These are phyloP conservation scores for Lycium barbarum DNA, from an alignment of 257 asterid genomes.

Conservation along the genomic window DNA sequence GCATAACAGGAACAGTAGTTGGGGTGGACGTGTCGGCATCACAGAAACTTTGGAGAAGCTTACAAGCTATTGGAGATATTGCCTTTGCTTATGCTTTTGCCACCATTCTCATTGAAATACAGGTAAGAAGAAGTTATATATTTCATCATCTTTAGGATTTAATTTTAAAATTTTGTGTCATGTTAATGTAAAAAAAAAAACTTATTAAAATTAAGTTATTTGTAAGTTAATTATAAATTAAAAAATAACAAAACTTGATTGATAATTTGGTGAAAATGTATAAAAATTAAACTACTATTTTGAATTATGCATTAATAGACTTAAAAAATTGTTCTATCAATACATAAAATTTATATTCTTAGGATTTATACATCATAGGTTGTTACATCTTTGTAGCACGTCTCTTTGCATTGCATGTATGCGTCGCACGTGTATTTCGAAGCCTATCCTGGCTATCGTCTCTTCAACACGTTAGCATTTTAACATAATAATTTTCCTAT, in stretches of 20 bases:
- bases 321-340: too few species aligned
- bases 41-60: conserved; percentile 40
- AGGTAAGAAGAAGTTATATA: conserved; percentile 33
- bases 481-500: neutral
- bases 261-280: too few species aligned
- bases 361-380: too few species aligned
- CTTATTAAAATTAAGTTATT: too few species aligned
- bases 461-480: neutral
- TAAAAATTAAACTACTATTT: too few species aligned
- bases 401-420: fast-evolving
- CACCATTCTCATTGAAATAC: conserved; percentile 57
- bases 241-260: too few species aligned
- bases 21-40: conserved; percentile 34
- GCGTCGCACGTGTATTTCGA: neutral
- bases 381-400: neutral
- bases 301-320: too few species aligned
- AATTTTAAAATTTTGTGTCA: too few species aligned
- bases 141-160: neutral
- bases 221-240: too few species aligned
- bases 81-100: conserved; percentile 65
- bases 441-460: fast-evolving
- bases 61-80: conserved; percentile 62
- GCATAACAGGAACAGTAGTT: conserved; percentile 25
- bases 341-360: too few species aligned
- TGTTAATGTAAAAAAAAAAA: too few species aligned